phyloP scores from a whole-genome alignment of 768 basidiomycete genomes.

The Pisolithus microcarpus region DNA sequence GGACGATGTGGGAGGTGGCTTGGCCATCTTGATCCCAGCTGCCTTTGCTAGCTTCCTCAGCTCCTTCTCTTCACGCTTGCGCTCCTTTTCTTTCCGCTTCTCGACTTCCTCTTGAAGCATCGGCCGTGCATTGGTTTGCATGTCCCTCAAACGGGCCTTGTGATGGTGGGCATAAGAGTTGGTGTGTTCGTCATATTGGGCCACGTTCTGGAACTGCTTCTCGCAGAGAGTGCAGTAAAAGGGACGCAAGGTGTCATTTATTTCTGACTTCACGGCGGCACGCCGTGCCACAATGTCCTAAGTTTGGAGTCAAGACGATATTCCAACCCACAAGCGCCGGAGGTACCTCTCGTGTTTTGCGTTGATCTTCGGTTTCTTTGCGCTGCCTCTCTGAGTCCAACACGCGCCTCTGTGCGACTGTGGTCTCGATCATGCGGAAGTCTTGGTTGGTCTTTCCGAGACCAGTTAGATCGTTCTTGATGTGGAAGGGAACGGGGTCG shows the following conservation, averaged over 20 bases:
- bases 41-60: constrained; percentile 78
- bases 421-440: constrained; percentile 76
- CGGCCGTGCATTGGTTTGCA: constrained; percentile 69
- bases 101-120: constrained; percentile 62
- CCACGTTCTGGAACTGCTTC: constrained; percentile 80
- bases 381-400: constrained; percentile 77
- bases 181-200: constrained; percentile 85
- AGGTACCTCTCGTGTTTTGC: constrained; percentile 59
- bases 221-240: constrained; percentile 83
- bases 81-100: constrained; percentile 78
- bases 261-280: constrained; percentile 59
- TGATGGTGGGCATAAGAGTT: constrained; percentile 87
- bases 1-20: constrained; percentile 19
- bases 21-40: constrained; percentile 62
- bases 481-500: constrained; percentile 75
- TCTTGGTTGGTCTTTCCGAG: constrained; percentile 76
- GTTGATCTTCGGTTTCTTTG: constrained; percentile 75
- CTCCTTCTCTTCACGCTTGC: constrained; percentile 80
- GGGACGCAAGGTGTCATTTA: constrained; percentile 57
- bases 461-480: constrained; percentile 73
- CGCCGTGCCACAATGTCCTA: constrained; percentile 62
- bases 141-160: constrained; percentile 73
- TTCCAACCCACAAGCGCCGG: neutral
- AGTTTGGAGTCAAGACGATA: constrained; percentile 7
- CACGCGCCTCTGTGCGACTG: constrained; percentile 73